Percentiles rank a stretch among this genome's conserved stretches.
phyloP scores from a whole-genome alignment of 1,139 yeast species.

The Pichia sp. region DNA sequence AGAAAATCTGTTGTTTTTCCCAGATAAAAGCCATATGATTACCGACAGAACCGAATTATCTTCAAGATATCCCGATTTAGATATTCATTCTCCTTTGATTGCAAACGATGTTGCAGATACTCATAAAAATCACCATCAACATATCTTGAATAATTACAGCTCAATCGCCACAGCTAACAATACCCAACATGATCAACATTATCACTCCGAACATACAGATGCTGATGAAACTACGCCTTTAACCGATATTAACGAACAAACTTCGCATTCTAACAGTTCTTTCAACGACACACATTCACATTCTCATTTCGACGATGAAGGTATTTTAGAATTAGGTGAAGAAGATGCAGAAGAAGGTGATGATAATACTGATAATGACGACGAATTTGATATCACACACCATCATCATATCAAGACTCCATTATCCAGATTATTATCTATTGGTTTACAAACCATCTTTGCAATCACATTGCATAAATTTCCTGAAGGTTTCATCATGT shows the following conservation, averaged over 20 bases:
- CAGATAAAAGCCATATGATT: slow-evolving; percentile 25
- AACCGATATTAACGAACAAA: background rate
- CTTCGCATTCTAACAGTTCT: background rate
- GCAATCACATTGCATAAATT: slow-evolving; percentile 88
- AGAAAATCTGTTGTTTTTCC: slow-evolving; percentile 33
- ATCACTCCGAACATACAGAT: slow-evolving; percentile 18
- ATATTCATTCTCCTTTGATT: slow-evolving; percentile 31
- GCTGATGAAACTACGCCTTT: background rate
- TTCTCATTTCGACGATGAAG: background rate
- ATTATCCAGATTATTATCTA: slow-evolving; percentile 70
- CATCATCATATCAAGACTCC: slow-evolving; percentile 84
- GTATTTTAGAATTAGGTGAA: too few relatives aligned
- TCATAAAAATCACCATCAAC: background rate
- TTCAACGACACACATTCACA: background rate
- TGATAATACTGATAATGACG: slow-evolving; percentile 22
- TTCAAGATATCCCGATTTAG: slow-evolving; percentile 29
- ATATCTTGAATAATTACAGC: background rate
- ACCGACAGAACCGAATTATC: slow-evolving; percentile 26
- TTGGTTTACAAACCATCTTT: slow-evolving; percentile 86
- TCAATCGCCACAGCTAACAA: background rate
- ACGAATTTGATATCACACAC: slow-evolving; percentile 38
- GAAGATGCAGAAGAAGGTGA: background rate
- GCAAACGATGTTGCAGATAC: slow-evolving; percentile 2
- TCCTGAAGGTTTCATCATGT: slow-evolving; percentile 94
- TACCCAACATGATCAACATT: slow-evolving; percentile 11